Evolutionary conservation across 139 green algal genomes (phyloP), one percentile per base, ranked within the genome.

Genomic region (Chlorella vulgaris): DNA sequence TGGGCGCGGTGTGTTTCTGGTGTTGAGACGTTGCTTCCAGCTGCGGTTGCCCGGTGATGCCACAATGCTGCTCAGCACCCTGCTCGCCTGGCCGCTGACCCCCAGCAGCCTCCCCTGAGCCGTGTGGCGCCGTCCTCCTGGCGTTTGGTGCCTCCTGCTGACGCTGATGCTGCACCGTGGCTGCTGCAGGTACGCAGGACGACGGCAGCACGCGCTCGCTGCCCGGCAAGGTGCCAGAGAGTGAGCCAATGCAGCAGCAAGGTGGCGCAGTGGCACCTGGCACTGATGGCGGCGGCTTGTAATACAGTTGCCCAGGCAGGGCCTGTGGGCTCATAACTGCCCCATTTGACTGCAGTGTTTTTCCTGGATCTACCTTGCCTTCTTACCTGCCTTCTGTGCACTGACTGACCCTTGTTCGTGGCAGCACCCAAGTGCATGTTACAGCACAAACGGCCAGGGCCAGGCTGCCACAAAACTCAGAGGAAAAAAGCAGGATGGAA

Each of bases 151-250:
- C n/a, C n/a, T n/a, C n/a, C n/a, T n/a, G n/a, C n/a, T n/a, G n/a
- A n/a, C n/a, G n/a, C 55, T 15, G 55, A 15, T 65, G 55, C 55
- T 65, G 55, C 55, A 31, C 18, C 18, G 18, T 65, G 28, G 36
- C 55, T 31, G n/a, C 10, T 40, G 74, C 74, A 47, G 74, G 74
- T 29, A 80, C 74, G 18, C 74, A 80, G 39, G 60, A 71, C 4
- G 74, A 69, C 24, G 19, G 35, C 69, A 42, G 38, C 4, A 33
- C 60, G 4, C 73, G 36, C 43, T 79, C 73, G 35, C 51, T 69
- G 15, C 55, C 55, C 6, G 51, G 73, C 73, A 79, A 79, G 73
- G 29, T 79, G 26, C 73, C 73, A 0, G 73, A 67, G 24, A 80
- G 74, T 39, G 58, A 69, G 38, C 38, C 28, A 4, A 15, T 31